These are phyloP conservation scores for Plenodomus tracheiphilus DNA, from an alignment of 2,329 filamentous ascomycete species.

Conservation along the genomic window DNA sequence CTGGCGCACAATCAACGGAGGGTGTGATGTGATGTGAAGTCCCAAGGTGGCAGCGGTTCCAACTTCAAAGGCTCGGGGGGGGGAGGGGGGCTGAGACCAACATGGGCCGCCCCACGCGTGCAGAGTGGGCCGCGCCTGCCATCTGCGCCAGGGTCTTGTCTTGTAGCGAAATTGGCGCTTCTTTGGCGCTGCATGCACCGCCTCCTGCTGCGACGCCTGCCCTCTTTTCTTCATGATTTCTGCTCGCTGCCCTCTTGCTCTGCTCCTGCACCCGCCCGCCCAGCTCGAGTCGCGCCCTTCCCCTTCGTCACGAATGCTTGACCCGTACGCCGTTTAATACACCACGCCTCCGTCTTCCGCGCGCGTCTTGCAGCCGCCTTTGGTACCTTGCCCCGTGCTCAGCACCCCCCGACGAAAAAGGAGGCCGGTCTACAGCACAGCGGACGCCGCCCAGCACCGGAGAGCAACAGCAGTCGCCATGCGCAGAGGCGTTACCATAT, in stretches of 20 bases:
- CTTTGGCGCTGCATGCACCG: conserved; percentile 13
- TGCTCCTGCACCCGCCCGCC: conserved; percentile 9
- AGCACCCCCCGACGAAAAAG: conserved; percentile 20
- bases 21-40: no score
- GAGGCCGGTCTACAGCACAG: conserved; percentile 10
- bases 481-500: conserved; percentile 64
- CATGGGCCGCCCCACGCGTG: no score
- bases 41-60: no score
- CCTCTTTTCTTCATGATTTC: conserved; percentile 15
- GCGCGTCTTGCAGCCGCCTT: conserved; percentile 7
- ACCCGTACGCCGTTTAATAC: conserved; percentile 11
- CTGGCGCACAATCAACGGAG: no score
- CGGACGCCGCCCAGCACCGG: background rate
- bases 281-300: conserved; percentile 13
- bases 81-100: no score
- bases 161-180: conserved; percentile 18
- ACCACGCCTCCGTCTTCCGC: conserved; percentile 6
- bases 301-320: conserved; percentile 17
- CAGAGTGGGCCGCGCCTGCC: background rate
- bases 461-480: conserved; percentile 48
- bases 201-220: conserved; percentile 10
- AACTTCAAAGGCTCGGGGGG: no score
- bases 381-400: conserved; percentile 2
- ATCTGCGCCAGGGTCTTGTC: background rate
- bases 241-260: conserved; percentile 4